Conservation (phyloP, 164 flowering plant species). For the Stephania cephalantha region DNA sequence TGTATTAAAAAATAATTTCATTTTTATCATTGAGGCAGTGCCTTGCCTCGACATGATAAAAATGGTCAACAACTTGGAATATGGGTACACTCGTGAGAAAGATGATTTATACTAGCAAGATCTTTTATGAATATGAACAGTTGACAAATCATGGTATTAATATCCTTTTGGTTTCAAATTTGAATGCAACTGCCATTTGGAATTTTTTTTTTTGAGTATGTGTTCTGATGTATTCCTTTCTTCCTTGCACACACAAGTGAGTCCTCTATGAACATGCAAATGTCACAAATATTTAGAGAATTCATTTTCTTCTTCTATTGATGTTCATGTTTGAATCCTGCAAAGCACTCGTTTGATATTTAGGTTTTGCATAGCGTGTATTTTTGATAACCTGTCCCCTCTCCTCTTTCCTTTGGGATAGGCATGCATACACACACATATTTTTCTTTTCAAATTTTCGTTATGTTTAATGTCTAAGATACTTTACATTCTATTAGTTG, state of each 20-base stretch:
- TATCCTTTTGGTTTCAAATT: too few species aligned
- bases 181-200: too few species aligned
- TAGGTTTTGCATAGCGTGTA: background rate
- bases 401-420: too few species aligned
- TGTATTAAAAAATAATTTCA: too few species aligned
- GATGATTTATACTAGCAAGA: background rate
- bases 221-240: too few species aligned
- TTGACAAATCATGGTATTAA: background rate
- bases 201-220: too few species aligned
- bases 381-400: background rate
- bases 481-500: slow-evolving; percentile 34
- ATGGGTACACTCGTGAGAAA: background rate
- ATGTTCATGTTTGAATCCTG: too few species aligned
- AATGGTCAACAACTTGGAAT: background rate
- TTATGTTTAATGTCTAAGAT: background rate
- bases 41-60: background rate
- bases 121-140: background rate
- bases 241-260: too few species aligned
- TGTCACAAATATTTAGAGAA: too few species aligned
- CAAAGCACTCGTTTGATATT: background rate
- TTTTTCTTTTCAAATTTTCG: background rate
- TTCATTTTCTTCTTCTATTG: too few species aligned
- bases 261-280: too few species aligned
- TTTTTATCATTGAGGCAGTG: background rate
- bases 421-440: background rate